These are phyloP conservation scores for Cordyceps sp. DNA, from an alignment of 2,329 filamentous ascomycete species.

Conservation along the genomic window DNA sequence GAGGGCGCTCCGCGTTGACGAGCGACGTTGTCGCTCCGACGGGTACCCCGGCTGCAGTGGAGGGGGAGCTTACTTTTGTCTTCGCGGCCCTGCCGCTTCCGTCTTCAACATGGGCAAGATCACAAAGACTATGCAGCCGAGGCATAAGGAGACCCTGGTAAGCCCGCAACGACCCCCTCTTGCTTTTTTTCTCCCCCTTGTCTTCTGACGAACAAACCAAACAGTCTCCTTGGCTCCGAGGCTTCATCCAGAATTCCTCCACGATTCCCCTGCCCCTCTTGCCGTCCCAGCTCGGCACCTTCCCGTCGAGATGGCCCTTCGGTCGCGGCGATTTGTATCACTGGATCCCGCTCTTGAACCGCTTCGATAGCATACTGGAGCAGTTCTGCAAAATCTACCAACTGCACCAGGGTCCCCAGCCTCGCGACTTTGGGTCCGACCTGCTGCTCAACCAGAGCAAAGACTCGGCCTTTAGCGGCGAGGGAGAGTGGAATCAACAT, in stretches of 20 bases:
- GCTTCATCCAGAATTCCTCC: slow-evolving; percentile 59
- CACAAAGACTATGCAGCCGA: slow-evolving; percentile 47
- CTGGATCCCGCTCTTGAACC: slow-evolving; percentile 89
- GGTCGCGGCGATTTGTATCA: slow-evolving; percentile 92
- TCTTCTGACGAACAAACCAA: not conserved
- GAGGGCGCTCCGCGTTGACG: slow-evolving; percentile 14
- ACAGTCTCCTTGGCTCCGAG: slow-evolving; percentile 74
- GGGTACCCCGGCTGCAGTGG: slow-evolving; percentile 30
- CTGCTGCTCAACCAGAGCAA: slow-evolving; percentile 43
- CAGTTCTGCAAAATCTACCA: slow-evolving; percentile 67
- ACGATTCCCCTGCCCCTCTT: slow-evolving; percentile 58
- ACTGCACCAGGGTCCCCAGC: slow-evolving; percentile 66
- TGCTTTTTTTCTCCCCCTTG: too few relatives aligned
- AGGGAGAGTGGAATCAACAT: slow-evolving; percentile 24
- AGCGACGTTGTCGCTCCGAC: slow-evolving; percentile 23
- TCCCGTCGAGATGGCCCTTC: slow-evolving; percentile 86
- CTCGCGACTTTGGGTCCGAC: slow-evolving; percentile 52
- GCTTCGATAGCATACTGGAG: slow-evolving; percentile 81
- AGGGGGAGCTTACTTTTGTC: slow-evolving; percentile 33
- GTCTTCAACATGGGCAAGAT: slow-evolving; percentile 50
- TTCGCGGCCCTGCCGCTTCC: slow-evolving; percentile 42
- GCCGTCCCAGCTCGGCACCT: slow-evolving; percentile 58
- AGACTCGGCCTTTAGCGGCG: slow-evolving; percentile 31
- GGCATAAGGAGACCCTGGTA: slow-evolving; percentile 52
- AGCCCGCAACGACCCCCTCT: too few relatives aligned